Conservation (phyloP, 2,329 filamentous ascomycete genomes). For the Sarocladium strictum region DNA sequence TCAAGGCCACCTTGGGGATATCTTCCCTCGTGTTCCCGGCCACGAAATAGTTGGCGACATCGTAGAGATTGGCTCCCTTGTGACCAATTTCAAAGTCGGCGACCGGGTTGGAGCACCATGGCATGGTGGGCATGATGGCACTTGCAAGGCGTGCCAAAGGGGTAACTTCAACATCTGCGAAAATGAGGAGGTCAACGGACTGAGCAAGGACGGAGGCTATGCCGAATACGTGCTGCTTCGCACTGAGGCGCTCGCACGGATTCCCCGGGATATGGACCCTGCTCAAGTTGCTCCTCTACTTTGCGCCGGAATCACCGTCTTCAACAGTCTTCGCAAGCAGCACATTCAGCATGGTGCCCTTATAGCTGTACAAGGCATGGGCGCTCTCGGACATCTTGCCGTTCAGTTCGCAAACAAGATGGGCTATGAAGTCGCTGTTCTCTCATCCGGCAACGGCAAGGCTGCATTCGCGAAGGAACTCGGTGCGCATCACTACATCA, state of each 20-base stretch:
- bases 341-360: slow-evolving; percentile 44
- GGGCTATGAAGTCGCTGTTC: slow-evolving; percentile 67
- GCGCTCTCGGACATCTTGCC: slow-evolving; percentile 71
- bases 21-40: slow-evolving; percentile 58
- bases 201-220: slow-evolving; percentile 61
- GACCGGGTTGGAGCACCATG: slow-evolving; percentile 55
- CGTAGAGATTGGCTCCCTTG: slow-evolving; percentile 51
- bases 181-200: slow-evolving; percentile 57
- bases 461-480: slow-evolving; percentile 54
- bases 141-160: slow-evolving; percentile 57
- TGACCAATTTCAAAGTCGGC: slow-evolving; percentile 54
- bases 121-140: slow-evolving; percentile 49
- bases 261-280: slow-evolving; percentile 47
- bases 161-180: slow-evolving; percentile 65
- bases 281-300: slow-evolving; percentile 53
- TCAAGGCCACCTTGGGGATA: slow-evolving; percentile 43
- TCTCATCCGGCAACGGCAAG: slow-evolving; percentile 62
- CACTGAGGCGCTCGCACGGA: slow-evolving; percentile 52
- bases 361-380: slow-evolving; percentile 61
- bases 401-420: slow-evolving; percentile 71
- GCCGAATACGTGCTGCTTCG: slow-evolving; percentile 58
- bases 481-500: slow-evolving; percentile 39
- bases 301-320: slow-evolving; percentile 60
- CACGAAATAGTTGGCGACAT: slow-evolving; percentile 68
- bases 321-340: slow-evolving; percentile 52